Conservation (phyloP, 495 filamentous ascomycete genomes). For the Hyaloscypha finlandica region DNA sequence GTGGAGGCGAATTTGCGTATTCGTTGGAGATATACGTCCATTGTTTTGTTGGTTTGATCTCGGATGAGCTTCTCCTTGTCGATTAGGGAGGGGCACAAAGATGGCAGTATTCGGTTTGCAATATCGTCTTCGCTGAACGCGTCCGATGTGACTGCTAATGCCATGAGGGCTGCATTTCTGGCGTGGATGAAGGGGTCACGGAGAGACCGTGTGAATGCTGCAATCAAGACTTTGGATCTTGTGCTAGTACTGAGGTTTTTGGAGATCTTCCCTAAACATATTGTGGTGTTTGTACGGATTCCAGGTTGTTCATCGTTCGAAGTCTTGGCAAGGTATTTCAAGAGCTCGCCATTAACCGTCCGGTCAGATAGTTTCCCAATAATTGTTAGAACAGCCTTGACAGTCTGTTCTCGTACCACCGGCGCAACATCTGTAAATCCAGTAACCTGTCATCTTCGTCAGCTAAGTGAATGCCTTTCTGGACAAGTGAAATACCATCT, state of each 20-base stretch:
- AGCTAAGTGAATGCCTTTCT: constrained; percentile 29
- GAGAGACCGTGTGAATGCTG: constrained; percentile 85
- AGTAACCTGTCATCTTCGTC: constrained; percentile 53
- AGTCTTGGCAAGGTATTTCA: constrained; percentile 91
- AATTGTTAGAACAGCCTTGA: constrained; percentile 86
- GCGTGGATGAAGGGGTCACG: constrained; percentile 94
- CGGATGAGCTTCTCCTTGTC: constrained; percentile 93
- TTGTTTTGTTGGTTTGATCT: constrained; percentile 86
- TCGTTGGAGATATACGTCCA: constrained; percentile 85
- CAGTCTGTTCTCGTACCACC: constrained; percentile 89
- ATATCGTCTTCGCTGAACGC: constrained; percentile 90
- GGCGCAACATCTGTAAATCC: constrained; percentile 92
- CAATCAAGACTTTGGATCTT: constrained; percentile 85
- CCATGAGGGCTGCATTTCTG: constrained; percentile 83
- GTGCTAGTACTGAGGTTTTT: constrained; percentile 79
- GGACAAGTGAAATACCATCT: constrained; percentile 60
- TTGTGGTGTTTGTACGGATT: constrained; percentile 96
- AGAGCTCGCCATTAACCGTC: constrained; percentile 87
- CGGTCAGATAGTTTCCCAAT: constrained; percentile 89
- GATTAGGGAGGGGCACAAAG: constrained; percentile 73
- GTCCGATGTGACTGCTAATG: constrained; percentile 80
- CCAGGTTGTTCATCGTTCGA: constrained; percentile 97
- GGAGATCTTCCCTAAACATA: constrained; percentile 93
- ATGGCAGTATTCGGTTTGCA: constrained; percentile 77
- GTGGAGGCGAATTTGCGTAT: constrained; percentile 73